Percentiles rank a stretch among this genome's conserved stretches.
These are phyloP conservation scores for Pisolithus microcarpus DNA, from an alignment of 768 basidiomycete genomes.

Conservation along the genomic window DNA sequence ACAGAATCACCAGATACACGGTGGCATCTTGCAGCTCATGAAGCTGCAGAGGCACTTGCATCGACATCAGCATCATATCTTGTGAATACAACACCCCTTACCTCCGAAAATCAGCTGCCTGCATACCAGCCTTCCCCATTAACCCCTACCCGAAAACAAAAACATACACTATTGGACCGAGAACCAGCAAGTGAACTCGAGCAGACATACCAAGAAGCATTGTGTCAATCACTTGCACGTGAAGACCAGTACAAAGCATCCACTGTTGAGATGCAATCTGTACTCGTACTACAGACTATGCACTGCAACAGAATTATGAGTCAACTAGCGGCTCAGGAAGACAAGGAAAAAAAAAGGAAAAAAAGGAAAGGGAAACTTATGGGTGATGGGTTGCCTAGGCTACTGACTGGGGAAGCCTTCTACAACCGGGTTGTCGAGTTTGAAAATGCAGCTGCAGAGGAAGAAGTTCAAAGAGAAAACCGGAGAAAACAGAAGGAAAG, in stretches of 20 bases:
- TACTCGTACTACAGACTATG: slow-evolving; percentile 7
- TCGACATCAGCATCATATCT: slow-evolving; percentile 8
- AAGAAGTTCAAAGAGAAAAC: too few species aligned
- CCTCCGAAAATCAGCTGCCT: not conserved
- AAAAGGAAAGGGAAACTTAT: slow-evolving; percentile 6
- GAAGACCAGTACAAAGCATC: slow-evolving; percentile 2
- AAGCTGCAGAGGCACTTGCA: not conserved
- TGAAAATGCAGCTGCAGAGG: not conserved
- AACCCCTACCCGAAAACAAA: not conserved
- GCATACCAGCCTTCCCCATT: not conserved
- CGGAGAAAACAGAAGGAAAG: too few species aligned
- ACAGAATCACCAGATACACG: not conserved
- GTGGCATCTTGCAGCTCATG: not conserved
- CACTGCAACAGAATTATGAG: slow-evolving; percentile 8
- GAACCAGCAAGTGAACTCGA: not conserved
- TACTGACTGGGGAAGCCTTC: slow-evolving; percentile 19
- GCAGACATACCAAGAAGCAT: not conserved
- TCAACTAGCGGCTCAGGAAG: slow-evolving; percentile 13
- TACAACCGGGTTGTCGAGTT: slow-evolving; percentile 5
- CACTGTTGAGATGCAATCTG: slow-evolving; percentile 10
- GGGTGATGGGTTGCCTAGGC: slow-evolving; percentile 16
- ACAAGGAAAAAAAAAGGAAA: slow-evolving; percentile 12
- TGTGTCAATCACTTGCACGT: not conserved
- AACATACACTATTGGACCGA: not conserved
- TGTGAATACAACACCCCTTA: slow-evolving; percentile 1